phyloP scores from a whole-genome alignment of 164 flowering plant species.

The Protea cynaroides region DNA sequence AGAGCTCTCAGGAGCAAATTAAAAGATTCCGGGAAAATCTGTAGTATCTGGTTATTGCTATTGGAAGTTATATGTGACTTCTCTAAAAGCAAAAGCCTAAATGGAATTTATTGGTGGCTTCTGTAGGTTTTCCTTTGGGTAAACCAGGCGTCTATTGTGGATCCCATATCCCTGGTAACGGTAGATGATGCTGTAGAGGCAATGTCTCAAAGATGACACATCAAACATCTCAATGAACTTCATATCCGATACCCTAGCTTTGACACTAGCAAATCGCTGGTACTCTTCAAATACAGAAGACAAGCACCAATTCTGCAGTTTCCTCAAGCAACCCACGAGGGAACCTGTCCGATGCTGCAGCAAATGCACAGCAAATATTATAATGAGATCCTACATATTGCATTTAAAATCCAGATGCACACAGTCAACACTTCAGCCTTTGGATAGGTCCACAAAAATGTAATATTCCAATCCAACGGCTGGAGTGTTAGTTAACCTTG shows the following conservation, averaged over 20 bases:
- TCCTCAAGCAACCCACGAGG: constrained; percentile 78
- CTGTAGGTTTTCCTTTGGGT: constrained; percentile 43
- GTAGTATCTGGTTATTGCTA: no score
- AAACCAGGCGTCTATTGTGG: constrained; percentile 53
- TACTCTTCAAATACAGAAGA: constrained; percentile 72
- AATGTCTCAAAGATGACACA: constrained; percentile 37
- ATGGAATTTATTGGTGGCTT: constrained; percentile 37
- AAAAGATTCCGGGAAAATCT: no score
- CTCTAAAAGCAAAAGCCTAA: constrained; percentile 4
- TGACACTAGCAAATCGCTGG: constrained; percentile 60
- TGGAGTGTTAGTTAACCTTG: no score
- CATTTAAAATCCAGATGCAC: no score
- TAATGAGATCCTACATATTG: no score
- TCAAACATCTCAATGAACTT: constrained; percentile 62
- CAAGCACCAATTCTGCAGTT: constrained; percentile 78
- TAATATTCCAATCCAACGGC: no score
- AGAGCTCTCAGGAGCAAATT: no score
- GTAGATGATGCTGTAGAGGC: constrained; percentile 63
- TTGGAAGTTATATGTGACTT: background rate
- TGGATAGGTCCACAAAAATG: no score
- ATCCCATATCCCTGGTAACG: constrained; percentile 63
- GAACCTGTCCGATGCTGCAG: constrained; percentile 86
- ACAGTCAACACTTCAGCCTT: no score
- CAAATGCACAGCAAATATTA: no score
- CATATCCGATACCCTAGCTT: constrained; percentile 55